phyloP scores from a whole-genome alignment of 1,284 basidiomycete genomes.

The Ustilago hordei region DNA sequence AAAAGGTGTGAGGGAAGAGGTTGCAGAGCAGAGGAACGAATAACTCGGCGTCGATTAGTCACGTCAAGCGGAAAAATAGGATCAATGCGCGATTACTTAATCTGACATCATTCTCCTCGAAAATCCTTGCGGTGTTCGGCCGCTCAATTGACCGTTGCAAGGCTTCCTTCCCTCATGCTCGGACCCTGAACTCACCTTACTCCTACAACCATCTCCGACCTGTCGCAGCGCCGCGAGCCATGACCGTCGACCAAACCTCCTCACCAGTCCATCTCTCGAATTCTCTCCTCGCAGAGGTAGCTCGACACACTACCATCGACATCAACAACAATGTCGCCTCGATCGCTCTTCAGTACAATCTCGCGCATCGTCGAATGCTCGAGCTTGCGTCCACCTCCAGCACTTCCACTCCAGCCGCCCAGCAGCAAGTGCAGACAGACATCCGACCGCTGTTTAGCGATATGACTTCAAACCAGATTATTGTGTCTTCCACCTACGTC shows the following conservation, averaged over 20 bases:
- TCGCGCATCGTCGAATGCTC: constrained; percentile 28
- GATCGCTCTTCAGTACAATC: constrained; percentile 28
- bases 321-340: constrained; percentile 38
- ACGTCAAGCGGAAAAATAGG: no score
- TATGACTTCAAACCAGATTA: constrained; percentile 42
- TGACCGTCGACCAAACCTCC: constrained; percentile 14
- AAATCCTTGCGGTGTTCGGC: constrained; percentile 3
- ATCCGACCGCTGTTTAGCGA: constrained; percentile 28
- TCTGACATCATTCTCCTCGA: background rate
- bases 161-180: background rate
- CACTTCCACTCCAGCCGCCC: background rate
- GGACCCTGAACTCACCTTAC: background rate
- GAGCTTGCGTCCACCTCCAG: constrained; percentile 10
- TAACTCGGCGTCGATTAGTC: no score
- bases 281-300: constrained; percentile 26
- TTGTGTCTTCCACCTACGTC: constrained; percentile 15
- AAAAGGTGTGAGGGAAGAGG: no score
- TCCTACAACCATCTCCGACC: background rate
- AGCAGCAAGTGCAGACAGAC: constrained; percentile 20
- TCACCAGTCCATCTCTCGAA: constrained; percentile 23
- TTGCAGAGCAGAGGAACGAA: background rate
- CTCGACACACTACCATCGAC: constrained; percentile 18
- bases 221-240: background rate
- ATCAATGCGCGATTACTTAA: no score
- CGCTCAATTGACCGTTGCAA: constrained; percentile 12